These are phyloP conservation scores for Apiotrichum porosum DNA, from an alignment of 1,284 basidiomycete genomes.

Conservation along the genomic window DNA sequence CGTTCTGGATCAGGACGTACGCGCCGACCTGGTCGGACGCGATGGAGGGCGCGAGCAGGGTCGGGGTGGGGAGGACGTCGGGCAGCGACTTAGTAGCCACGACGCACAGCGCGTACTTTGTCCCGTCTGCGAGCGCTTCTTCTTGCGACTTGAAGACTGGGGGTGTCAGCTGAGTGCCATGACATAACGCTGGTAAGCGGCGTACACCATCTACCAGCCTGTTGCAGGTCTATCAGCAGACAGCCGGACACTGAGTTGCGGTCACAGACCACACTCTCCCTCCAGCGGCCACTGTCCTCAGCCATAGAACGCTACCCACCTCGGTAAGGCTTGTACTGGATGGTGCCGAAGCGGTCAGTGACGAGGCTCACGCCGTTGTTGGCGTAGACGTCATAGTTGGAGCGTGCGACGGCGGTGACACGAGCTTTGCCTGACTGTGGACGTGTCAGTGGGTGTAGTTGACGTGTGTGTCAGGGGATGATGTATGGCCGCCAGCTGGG, in stretches of 20 bases:
- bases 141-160: conserved; percentile 58
- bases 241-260: too few relatives aligned
- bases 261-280: too few relatives aligned
- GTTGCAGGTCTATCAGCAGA: too few relatives aligned
- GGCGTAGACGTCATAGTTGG: conserved; percentile 61
- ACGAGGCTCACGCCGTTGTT: conserved; percentile 54
- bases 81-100: conserved; percentile 70
- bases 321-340: conserved; percentile 61
- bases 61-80: conserved; percentile 59
- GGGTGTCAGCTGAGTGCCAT: too few relatives aligned
- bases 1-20: conserved; percentile 71
- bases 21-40: conserved; percentile 53
- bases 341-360: conserved; percentile 59
- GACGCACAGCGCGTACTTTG: conserved; percentile 62
- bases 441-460: not conserved
- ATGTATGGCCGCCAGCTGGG: too few relatives aligned
- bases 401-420: conserved; percentile 69
- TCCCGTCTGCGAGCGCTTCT: conserved; percentile 55
- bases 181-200: too few relatives aligned
- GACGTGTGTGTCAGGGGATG: too few relatives aligned
- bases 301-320: conserved; percentile 45
- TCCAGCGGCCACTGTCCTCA: too few relatives aligned
- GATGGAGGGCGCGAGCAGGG: conserved; percentile 59
- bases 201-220: too few relatives aligned
- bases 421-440: conserved; percentile 55